Base-by-base conservation (phyloP, 768 basidiomycete species). In the Pisolithus tinctorius region DNA sequence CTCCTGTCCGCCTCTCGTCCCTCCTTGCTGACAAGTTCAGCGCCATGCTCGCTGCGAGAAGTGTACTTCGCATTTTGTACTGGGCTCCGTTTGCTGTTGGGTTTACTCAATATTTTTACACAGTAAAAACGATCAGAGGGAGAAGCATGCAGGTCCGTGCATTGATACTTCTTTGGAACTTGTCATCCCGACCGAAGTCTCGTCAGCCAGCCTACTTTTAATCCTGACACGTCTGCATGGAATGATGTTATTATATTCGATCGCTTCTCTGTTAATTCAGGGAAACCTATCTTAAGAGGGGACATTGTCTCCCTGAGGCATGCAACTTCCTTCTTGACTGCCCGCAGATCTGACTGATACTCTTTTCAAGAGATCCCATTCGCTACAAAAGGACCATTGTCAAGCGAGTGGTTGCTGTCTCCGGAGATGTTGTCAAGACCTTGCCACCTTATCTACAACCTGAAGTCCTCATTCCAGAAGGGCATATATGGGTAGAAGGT, bases 401-500 rank as follows among this genome's bases (percentile, higher is more conserved):
- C 45, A 89, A 89, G 60, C 74, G 87, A 29, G 78, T 89, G 39
- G 54, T 84, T 45, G 87, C 78, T 4, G 58, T 81, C 20, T 79
- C 79, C 59, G 83, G 83, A 8, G 85, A 88, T 59, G 60, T 63
- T 31, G 76, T 89, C 0, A 75, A 76, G 57, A 85, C 87, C 4
- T 69, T 86, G n/a, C 80, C 85, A 20, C 85, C 86, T 4, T 84
- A 82, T 58, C 80, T 81, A 1, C 74, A 79, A 20, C 50, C 69
- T 4, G 71, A 79, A 51, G 77, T 83, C 7, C 61, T 52, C 26
- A 65, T 89, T 34, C 86, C 86, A 4, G 52, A 68, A 58, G 84
- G 84, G 1, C 81, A 87, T 53, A 71, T 81, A 38, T 89, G 87
- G 87, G 75, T 88, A 47, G 86, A 89, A 77, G 86, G 84, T 81